Conservation (phyloP, 2,329 filamentous ascomycete species). For the Hirsutella thompsonii region DNA sequence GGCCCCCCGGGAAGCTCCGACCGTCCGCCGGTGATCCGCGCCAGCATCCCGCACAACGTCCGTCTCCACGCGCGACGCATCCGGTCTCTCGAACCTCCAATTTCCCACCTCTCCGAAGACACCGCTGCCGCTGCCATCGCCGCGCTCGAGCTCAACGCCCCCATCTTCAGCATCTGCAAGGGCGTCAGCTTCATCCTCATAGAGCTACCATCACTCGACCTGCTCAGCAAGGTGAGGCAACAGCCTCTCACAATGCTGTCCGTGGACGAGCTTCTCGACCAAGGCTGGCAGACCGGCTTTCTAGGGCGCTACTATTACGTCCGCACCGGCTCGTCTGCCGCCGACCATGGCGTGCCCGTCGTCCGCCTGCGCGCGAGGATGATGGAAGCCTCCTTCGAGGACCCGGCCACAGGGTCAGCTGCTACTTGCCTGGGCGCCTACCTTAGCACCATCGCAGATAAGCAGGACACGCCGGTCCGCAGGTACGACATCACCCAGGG, state of each 20-base stretch:
- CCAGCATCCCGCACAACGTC: slow-evolving; percentile 54
- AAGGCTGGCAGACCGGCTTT: slow-evolving; percentile 42
- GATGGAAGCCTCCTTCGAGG: slow-evolving; percentile 39
- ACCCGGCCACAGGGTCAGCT: slow-evolving; percentile 51
- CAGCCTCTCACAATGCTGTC: slow-evolving; percentile 19
- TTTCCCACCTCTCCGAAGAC: slow-evolving; percentile 7
- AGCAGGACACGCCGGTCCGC: slow-evolving; percentile 14
- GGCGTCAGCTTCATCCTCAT: slow-evolving; percentile 65
- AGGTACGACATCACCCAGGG: slow-evolving; percentile 48
- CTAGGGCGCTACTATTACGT: slow-evolving; percentile 49
- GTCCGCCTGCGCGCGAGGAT: slow-evolving; percentile 44
- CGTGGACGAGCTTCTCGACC: slow-evolving; percentile 27
- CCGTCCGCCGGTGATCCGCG: slow-evolving; percentile 36
- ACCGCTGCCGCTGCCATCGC: slow-evolving; percentile 15
- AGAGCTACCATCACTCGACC: slow-evolving; percentile 44
- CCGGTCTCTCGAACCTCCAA: too few species aligned
- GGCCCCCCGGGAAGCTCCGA: too few species aligned
- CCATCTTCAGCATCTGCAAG: slow-evolving; percentile 51
- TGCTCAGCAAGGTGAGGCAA: slow-evolving; percentile 33
- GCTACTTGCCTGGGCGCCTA: slow-evolving; percentile 43
- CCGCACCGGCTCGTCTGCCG: slow-evolving; percentile 16
- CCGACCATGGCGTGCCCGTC: slow-evolving; percentile 13
- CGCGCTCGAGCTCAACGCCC: slow-evolving; percentile 26
- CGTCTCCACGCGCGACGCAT: slow-evolving; percentile 41
- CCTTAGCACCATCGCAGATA: slow-evolving; percentile 30